Base-by-base conservation (phyloP, 2,329 filamentous ascomycete genomes). In the Pestalotiopsis sp. region DNA sequence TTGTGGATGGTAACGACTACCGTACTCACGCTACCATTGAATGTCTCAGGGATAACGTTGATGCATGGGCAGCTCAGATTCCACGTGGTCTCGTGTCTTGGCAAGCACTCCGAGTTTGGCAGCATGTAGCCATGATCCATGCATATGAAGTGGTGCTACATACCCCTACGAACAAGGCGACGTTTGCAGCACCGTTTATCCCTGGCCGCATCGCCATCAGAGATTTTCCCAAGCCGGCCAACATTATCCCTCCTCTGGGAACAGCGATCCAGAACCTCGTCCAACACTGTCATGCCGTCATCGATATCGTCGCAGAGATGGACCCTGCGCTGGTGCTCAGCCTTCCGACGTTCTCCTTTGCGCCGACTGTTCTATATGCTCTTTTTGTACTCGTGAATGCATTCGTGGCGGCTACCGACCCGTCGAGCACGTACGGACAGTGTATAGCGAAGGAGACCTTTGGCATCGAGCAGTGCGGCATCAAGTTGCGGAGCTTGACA, bases 81-180 rank as follows among this genome's bases (percentile, higher is more conserved):
- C 57, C 65, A 20, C 9, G 13, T 23, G 20, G 25, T 20, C 56
- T 68, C 4, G 63, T 66, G 20, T n/a, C 17, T 5, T 61, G 57
- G 3, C 62, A 31, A 13, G 39, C 64, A 11, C 59, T 69, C 31
- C n/a, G 31, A 39, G 64, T 69, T 11, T 70, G 66, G 66, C 25
- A 57, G 6, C 66, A 69, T 27, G 17, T 67, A 4, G 69, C 70
- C 63, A 66, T 70, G 49, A 66, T 71, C 13, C 62, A 68, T 38
- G 66, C 70, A n/a, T 65, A 73, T 56, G 71, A 73, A 57, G 20
- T 68, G 7, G 69, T 69, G 36, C 69, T 71, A 9, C 70, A 71
- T 63, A 73, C 70, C 9, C 59, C 49, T 6, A 70, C 69, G 14
- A 73, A 73, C 70, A 71, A 71, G 65, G 59, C 63, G 6, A 67